phyloP scores from a whole-genome alignment of 805 yeast species.

The Debaryomyces hansenii region DNA sequence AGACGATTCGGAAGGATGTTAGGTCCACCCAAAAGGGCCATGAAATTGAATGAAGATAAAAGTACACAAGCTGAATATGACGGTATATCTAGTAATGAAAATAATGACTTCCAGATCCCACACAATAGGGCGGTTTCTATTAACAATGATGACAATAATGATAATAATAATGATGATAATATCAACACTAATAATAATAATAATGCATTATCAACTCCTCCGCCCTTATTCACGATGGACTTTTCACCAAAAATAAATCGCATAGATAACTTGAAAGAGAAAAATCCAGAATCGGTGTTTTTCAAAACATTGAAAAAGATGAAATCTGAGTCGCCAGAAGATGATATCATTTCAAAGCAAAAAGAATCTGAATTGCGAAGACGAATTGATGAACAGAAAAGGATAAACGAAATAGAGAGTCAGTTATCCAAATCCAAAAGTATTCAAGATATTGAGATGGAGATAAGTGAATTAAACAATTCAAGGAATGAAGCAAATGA shows the following conservation, averaged over 20 bases:
- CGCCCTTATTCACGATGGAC: slow-evolving; percentile 3
- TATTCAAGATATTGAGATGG: slow-evolving; percentile 3
- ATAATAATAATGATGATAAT: neutral
- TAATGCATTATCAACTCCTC: slow-evolving; percentile 3
- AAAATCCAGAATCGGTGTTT: slow-evolving; percentile 13
- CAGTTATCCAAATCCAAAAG: neutral
- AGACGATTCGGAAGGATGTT: slow-evolving; percentile 38
- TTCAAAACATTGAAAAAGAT: slow-evolving; percentile 15
- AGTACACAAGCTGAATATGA: neutral
- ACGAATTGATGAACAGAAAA: slow-evolving; percentile 26
- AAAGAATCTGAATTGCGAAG: slow-evolving; percentile 23
- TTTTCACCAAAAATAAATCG: slow-evolving; percentile 1
- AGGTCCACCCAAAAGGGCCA: slow-evolving; percentile 54
- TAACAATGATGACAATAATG: neutral
- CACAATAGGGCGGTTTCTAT: neutral
- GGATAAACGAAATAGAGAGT: slow-evolving; percentile 14
- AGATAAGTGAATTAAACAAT: slow-evolving; percentile 3
- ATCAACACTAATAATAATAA: neutral
- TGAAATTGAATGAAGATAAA: slow-evolving; percentile 15
- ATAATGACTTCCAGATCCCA: neutral
- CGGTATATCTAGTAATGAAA: neutral
- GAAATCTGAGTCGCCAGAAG: slow-evolving; percentile 8
- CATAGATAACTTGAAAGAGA: neutral
- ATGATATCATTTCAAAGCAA: slow-evolving; percentile 12
- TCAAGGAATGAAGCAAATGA: neutral